phyloP scores from a whole-genome alignment of 495 filamentous ascomycete species.

The Astrocystis sublimbata region DNA sequence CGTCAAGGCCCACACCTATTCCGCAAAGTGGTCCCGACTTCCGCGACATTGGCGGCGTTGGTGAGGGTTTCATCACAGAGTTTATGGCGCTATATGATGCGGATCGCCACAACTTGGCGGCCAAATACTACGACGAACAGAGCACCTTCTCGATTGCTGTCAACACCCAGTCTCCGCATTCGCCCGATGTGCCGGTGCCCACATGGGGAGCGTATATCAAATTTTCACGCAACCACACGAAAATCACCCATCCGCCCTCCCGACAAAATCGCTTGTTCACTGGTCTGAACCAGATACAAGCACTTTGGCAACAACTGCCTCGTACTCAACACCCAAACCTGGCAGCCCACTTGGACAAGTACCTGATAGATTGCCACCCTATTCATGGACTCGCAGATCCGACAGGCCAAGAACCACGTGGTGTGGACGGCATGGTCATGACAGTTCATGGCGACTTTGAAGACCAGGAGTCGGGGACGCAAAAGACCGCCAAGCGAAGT shows the following conservation, averaged over 20 bases:
- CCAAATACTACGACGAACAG: slow-evolving; percentile 71
- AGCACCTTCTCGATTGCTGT: slow-evolving; percentile 79
- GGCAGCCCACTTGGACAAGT: slow-evolving; percentile 60
- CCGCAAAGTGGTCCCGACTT: slow-evolving; percentile 70
- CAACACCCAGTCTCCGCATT: slow-evolving; percentile 61
- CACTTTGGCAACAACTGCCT: slow-evolving; percentile 69
- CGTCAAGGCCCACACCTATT: slow-evolving; percentile 56
- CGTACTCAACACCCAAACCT: slow-evolving; percentile 73
- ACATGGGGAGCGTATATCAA: slow-evolving; percentile 77
- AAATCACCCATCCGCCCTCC: slow-evolving; percentile 58
- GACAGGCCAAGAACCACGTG: slow-evolving; percentile 59
- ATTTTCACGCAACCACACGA: slow-evolving; percentile 76
- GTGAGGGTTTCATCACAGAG: slow-evolving; percentile 68
- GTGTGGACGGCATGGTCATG: slow-evolving; percentile 77
- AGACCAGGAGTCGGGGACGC: slow-evolving; percentile 59
- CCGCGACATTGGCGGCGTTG: slow-evolving; percentile 72
- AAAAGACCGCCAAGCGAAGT: slow-evolving; percentile 61
- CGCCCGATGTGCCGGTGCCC: slow-evolving; percentile 42
- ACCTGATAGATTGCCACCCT: slow-evolving; percentile 80
- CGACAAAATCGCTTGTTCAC: slow-evolving; percentile 64
- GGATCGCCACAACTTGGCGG: slow-evolving; percentile 62
- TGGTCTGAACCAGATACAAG: slow-evolving; percentile 66
- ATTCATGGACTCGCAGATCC: slow-evolving; percentile 72
- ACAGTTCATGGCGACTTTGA: slow-evolving; percentile 82
- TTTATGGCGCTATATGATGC: slow-evolving; percentile 77